Evolutionary conservation across 1,284 basidiomycete species (phyloP).

Genomic region (Wolfiporia cocos): DNA sequence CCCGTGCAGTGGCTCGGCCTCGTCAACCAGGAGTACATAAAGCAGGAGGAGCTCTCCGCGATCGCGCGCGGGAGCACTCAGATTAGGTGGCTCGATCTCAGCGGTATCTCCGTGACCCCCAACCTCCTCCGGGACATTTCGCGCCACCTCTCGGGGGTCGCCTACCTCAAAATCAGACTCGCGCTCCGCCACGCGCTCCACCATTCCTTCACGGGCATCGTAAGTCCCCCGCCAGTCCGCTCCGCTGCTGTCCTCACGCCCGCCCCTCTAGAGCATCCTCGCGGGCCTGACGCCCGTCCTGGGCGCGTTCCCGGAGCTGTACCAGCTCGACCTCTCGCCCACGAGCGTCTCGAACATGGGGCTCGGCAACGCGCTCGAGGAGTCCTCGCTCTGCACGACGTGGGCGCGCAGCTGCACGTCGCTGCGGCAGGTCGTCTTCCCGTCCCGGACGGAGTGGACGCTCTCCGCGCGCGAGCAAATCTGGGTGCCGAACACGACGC

Average conservation of each 20-base stretch:
- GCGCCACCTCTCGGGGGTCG: conserved; percentile 40
- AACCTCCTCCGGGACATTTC: conserved; percentile 50
- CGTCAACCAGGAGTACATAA: conserved; percentile 50
- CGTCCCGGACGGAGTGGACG: conserved; percentile 38
- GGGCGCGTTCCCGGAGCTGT: conserved; percentile 28
- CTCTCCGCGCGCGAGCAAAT: conserved; percentile 20
- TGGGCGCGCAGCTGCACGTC: conserved; percentile 51
- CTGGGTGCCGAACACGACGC: conserved; percentile 23
- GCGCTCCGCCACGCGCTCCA: conserved; percentile 62
- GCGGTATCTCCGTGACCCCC: conserved; percentile 52
- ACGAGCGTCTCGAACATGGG: conserved; percentile 36
- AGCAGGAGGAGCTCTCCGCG: conserved; percentile 40
- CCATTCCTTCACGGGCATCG: conserved; percentile 57
- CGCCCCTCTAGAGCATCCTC: conserved; percentile 27
- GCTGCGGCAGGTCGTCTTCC: conserved; percentile 48
- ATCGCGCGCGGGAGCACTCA: conserved; percentile 42
- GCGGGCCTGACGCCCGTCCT: conserved; percentile 33
- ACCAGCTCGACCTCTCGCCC: conserved; percentile 48
- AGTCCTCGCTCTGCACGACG: conserved; percentile 43
- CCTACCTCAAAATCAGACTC: conserved; percentile 47
- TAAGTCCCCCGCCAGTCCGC: conserved; percentile 32
- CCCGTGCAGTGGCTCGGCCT: conserved; percentile 50
- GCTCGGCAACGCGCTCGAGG: conserved; percentile 39
- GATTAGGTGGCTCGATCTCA: conserved; percentile 49
- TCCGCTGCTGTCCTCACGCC: background rate